These are phyloP conservation scores for Glycine latifolia DNA, from an alignment of 306 rosid genomes.

Conservation along the genomic window DNA sequence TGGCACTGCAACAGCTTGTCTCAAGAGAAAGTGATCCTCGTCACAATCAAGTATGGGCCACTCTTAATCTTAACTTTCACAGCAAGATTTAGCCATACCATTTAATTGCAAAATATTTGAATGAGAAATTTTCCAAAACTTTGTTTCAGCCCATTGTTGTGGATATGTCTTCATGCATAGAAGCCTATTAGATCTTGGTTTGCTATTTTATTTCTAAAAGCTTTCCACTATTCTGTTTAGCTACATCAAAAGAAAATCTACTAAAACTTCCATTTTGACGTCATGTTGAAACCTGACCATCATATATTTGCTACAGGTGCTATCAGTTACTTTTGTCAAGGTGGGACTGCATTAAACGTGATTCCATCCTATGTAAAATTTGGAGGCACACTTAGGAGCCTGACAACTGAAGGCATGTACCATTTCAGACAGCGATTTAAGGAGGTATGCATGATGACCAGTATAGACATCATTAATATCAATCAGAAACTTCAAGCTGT, in stretches of 20 bases:
- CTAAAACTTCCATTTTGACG: not conserved
- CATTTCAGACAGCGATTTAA: slow-evolving; percentile 64
- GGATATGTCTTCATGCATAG: not conserved
- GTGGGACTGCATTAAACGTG: slow-evolving; percentile 61
- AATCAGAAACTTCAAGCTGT: slow-evolving; percentile 17
- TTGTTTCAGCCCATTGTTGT: slow-evolving; percentile 15
- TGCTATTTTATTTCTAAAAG: slow-evolving; percentile 9
- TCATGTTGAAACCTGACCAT: slow-evolving; percentile 28
- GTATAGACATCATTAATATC: slow-evolving; percentile 26
- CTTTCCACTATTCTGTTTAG: slow-evolving; percentile 34
- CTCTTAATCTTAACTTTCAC: slow-evolving; percentile 42
- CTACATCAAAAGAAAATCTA: not conserved
- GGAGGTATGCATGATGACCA: slow-evolving; percentile 52
- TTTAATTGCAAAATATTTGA: slow-evolving; percentile 25
- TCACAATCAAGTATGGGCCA: slow-evolving; percentile 59
- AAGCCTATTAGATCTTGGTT: not conserved
- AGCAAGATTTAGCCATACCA: slow-evolving; percentile 16
- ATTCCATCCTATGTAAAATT: slow-evolving; percentile 66
- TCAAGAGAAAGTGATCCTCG: slow-evolving; percentile 79
- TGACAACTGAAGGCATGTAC: slow-evolving; percentile 67
- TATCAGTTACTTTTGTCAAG: slow-evolving; percentile 69
- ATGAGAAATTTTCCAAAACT: slow-evolving; percentile 16
- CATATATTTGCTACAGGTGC: slow-evolving; percentile 54
- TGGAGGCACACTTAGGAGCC: slow-evolving; percentile 79
- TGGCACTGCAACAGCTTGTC: slow-evolving; percentile 75